Percentiles rank a stretch among this genome's conserved stretches.
phyloP scores from a whole-genome alignment of 2,329 filamentous ascomycete species.

The Penicillium sp. region DNA sequence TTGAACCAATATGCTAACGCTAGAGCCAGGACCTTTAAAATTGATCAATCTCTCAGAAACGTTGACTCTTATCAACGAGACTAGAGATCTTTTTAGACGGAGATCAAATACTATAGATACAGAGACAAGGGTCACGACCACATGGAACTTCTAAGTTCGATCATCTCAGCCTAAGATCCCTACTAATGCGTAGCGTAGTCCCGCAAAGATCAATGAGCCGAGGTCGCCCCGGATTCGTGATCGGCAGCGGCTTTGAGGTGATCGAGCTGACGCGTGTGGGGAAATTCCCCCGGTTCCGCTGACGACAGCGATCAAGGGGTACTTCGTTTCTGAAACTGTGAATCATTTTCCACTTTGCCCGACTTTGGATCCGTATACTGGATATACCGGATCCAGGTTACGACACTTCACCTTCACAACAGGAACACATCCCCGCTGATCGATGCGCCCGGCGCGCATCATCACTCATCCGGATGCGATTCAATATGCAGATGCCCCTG shows the following conservation, averaged over 20 bases:
- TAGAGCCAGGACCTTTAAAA: too few relatives aligned
- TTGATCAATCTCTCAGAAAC: too few relatives aligned
- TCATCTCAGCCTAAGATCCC: too few relatives aligned
- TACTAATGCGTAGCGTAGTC: too few relatives aligned
- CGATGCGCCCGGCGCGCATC: neutral
- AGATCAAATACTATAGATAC: too few relatives aligned
- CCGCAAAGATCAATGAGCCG: too few relatives aligned
- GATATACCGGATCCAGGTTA: neutral
- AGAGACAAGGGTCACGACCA: too few relatives aligned
- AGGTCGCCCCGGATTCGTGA: neutral
- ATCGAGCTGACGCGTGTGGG: neutral
- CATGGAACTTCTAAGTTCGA: too few relatives aligned
- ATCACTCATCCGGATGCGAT: constrained; percentile 8
- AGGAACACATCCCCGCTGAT: neutral
- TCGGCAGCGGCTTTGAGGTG: neutral
- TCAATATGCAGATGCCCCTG: constrained; percentile 15
- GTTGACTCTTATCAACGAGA: too few relatives aligned
- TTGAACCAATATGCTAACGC: too few relatives aligned
- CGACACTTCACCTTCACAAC: neutral
- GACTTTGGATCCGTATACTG: neutral
- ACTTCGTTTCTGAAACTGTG: neutral
- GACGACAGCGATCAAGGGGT: neutral
- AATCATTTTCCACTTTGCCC: neutral
- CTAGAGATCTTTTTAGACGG: too few relatives aligned
- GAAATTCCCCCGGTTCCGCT: neutral